Conservation (phyloP, 2,329 filamentous ascomycete genomes). For the Colletotrichum graminicola region DNA sequence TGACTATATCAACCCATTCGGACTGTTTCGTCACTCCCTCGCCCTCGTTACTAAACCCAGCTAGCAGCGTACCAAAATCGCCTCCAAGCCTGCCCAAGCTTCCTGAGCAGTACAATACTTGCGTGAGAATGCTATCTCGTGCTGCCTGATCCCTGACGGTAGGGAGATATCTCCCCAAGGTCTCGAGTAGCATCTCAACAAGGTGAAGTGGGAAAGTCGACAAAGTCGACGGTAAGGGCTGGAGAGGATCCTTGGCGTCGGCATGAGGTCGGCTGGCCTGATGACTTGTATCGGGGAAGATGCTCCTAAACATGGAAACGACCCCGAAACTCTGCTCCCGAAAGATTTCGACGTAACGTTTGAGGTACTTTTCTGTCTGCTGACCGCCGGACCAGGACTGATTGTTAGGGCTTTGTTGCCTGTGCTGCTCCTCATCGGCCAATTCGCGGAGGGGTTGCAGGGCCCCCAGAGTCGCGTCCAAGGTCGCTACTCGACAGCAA, state of each 20-base stretch:
- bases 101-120: constrained; percentile 92
- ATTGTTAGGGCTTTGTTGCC: constrained; percentile 56
- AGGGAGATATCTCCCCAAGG: constrained; percentile 80
- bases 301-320: constrained; percentile 92
- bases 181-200: constrained; percentile 83
- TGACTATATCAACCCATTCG: constrained; percentile 91
- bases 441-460: constrained; percentile 87
- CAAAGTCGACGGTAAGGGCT: constrained; percentile 79
- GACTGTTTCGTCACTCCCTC: constrained; percentile 30
- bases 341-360: constrained; percentile 97
- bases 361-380: constrained; percentile 93
- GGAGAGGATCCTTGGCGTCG: constrained; percentile 57
- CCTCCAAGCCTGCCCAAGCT: constrained; percentile 90
- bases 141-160: constrained; percentile 84
- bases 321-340: constrained; percentile 97
- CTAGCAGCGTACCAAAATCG: constrained; percentile 91
- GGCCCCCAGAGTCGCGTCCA: constrained; percentile 84
- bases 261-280: constrained; percentile 23
- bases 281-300: constrained; percentile 74
- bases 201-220: constrained; percentile 88
- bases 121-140: constrained; percentile 88
- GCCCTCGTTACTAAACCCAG: constrained; percentile 60
- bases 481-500: constrained; percentile 83
- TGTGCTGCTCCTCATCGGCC: constrained; percentile 83
- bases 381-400: constrained; percentile 77